Conservation (phyloP, 495 filamentous ascomycete genomes). For the Penicillium coprophilum region DNA sequence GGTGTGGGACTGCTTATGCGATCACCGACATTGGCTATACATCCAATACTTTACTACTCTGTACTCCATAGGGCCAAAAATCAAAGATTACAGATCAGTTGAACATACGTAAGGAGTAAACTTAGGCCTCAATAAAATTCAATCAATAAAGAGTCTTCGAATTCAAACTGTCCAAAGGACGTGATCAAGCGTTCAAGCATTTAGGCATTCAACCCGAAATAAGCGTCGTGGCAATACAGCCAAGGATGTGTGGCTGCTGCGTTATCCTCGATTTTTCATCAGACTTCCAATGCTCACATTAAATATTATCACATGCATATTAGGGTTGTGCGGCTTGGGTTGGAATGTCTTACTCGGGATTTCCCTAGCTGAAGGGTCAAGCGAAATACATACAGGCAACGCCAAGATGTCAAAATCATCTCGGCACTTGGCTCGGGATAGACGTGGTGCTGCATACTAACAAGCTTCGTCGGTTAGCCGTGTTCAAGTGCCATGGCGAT, state of each 20-base stretch:
- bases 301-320: not conserved
- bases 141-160: not conserved
- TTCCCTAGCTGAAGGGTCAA: not conserved
- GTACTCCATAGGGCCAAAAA: no score
- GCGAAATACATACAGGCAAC: slow-evolving; percentile 3
- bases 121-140: no score
- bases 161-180: not conserved
- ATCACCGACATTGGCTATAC: no score
- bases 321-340: not conserved
- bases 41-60: no score
- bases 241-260: not conserved
- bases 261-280: not conserved
- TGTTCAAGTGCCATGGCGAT: slow-evolving; percentile 24
- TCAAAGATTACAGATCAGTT: not conserved
- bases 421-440: slow-evolving; percentile 24
- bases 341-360: not conserved
- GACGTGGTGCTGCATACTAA: slow-evolving; percentile 3
- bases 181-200: not conserved
- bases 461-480: slow-evolving; percentile 22
- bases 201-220: not conserved
- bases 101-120: no score
- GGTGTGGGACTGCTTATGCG: slow-evolving; percentile 14
- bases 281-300: not conserved
- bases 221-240: slow-evolving; percentile 3
- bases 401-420: slow-evolving; percentile 11